These are phyloP conservation scores for Daldinia bambusicola DNA, from an alignment of 495 filamentous ascomycete species.

Conservation along the genomic window DNA sequence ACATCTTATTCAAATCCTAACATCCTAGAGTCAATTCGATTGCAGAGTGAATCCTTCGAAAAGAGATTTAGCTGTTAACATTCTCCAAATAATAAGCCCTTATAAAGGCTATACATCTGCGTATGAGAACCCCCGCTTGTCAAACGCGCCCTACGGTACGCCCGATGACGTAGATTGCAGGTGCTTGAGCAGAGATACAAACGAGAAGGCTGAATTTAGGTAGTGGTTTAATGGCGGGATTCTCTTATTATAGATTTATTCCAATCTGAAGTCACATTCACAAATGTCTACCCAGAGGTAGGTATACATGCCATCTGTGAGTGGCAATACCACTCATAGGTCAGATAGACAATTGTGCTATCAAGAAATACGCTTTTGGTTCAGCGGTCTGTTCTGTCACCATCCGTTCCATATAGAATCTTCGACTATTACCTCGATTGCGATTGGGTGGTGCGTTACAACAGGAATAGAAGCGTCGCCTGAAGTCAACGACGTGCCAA, in stretches of 20 bases:
- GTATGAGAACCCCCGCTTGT: slow-evolving; percentile 34
- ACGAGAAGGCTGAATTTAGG: neutral
- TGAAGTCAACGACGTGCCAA: neutral
- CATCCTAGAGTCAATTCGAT: neutral
- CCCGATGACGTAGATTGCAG: slow-evolving; percentile 20
- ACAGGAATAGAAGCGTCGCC: neutral
- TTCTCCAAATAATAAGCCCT: neutral
- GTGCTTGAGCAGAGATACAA: neutral
- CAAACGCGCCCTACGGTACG: slow-evolving; percentile 36
- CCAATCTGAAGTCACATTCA: neutral
- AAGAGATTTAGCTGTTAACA: neutral
- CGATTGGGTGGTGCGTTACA: too few relatives aligned
- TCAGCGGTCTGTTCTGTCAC: too few relatives aligned
- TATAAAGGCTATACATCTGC: neutral
- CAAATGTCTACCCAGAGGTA: too few relatives aligned
- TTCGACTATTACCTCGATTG: too few relatives aligned
- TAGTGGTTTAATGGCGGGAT: neutral
- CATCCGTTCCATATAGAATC: too few relatives aligned
- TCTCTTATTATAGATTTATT: neutral
- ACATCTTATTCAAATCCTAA: too few relatives aligned
- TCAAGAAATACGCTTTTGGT: too few relatives aligned
- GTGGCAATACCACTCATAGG: too few relatives aligned
- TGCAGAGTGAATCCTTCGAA: neutral
- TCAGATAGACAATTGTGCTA: too few relatives aligned
- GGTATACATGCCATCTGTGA: too few relatives aligned